These are phyloP conservation scores for Fusarium udum DNA, from an alignment of 2,329 filamentous ascomycete genomes.

Conservation along the genomic window DNA sequence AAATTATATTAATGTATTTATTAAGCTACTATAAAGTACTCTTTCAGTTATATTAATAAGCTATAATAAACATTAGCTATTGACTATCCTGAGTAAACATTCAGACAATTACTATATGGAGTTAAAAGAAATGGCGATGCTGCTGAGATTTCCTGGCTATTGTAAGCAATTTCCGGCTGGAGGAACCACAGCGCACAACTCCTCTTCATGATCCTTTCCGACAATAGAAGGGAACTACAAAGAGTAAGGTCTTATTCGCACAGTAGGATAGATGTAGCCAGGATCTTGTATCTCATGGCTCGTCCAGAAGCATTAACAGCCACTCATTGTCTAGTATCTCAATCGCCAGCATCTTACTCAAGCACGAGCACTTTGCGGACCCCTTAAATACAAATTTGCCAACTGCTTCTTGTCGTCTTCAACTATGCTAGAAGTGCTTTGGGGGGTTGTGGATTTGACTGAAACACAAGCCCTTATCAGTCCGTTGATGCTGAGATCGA, in stretches of 20 bases:
- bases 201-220: neutral
- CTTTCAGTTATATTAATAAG: too few relatives aligned
- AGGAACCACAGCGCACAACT: neutral
- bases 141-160: neutral
- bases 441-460: neutral
- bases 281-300: too few relatives aligned
- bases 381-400: neutral
- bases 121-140: neutral
- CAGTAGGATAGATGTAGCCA: neutral
- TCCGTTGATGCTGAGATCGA: neutral
- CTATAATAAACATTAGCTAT: neutral
- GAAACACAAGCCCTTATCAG: neutral
- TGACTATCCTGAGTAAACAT: neutral
- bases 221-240: neutral
- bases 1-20: neutral
- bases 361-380: neutral
- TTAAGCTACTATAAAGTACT: neutral
- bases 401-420: neutral
- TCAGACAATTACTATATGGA: neutral
- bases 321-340: neutral
- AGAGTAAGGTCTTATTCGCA: neutral
- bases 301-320: too few relatives aligned
- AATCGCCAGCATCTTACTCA: neutral
- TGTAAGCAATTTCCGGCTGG: neutral
- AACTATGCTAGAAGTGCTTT: neutral